Evolutionary conservation across 1,139 yeast genomes (phyloP), one percentile per base, ranked within the genome.

Genomic region (Sugiyamaella neomexicana): DNA sequence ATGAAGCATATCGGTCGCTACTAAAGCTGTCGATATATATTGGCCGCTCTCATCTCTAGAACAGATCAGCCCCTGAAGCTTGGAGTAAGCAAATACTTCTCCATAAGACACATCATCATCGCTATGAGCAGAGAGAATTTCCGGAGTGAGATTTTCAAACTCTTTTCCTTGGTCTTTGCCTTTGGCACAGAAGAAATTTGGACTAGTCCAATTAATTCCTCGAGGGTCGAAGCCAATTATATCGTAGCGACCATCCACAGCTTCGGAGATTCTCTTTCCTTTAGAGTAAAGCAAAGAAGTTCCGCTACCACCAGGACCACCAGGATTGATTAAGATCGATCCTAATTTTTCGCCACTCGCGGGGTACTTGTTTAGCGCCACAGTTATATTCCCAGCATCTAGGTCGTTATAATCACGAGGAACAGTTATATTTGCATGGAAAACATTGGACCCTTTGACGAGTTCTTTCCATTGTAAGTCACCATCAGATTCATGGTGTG

Each of bases 251-350:
- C 59, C 60, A n/a, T 56, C 61, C 2, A 49, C 50, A 15, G 46
- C 25, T 9, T 45, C 52, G 16, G 49, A 43, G 31, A 58, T 44
- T 7, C 31, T 15, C 42, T 31, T 17, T 7, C 56, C 60, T 31
- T 20, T 37, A 7, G 50, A 37, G 36, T 55, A 57, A 37, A 46
- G 40, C 5, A 49, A 37, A 8, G 31, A 27, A 12, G 60, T 58
- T 13, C 61, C 61, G 39, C 60, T 57, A 8, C 54, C 60, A 23
- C 61, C 61, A 32, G 61, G 61, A 9, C 58, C 57, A 12, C 61
- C 61, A 5, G 61, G 58, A 39, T 53, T 57, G 43, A 58, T 47
- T 9, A 58, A 48, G 23, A 58, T 36, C 8, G 59, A 43, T 9
- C 61, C 61, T 3, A 57, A 51, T 37, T 50, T 45, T 7, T 43